Evolutionary conservation across 2,329 filamentous ascomycete species (phyloP), one percentile per base, ranked within the genome.

Genomic region (Epicoccum nigrum): DNA sequence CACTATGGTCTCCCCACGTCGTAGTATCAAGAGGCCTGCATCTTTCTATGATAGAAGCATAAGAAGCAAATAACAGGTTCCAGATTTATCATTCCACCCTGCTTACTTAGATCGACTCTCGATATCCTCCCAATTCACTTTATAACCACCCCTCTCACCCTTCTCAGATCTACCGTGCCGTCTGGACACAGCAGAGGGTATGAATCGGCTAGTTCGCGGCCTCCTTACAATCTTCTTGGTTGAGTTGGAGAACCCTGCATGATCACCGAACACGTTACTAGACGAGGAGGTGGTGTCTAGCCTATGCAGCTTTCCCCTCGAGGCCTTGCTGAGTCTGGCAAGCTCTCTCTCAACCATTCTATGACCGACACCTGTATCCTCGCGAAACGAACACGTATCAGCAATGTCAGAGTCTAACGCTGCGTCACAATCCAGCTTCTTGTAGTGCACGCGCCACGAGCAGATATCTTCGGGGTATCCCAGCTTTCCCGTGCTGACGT

Each of bases 401-500:
- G n/a, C n/a, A n/a, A n/a, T n/a, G n/a, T n/a, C n/a, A n/a, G n/a
- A n/a, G n/a, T n/a, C n/a, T n/a, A n/a, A n/a, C n/a, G n/a, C n/a
- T n/a, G n/a, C n/a, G n/a, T n/a, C 60, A n/a, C 59, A 31, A 19
- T 63, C 54, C 5, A 66, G 39, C 23, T 67, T 67, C 45, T 69
- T 69, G 47, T 69, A 69, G 2, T 52, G 51, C 15, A 69, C 61
- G 1, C 40, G 51, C 62, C 62, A 68, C 3, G 47, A 21, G 31
- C 59, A 60, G 2, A 56, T 33, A 6, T 40, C 40, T 8, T 38
- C 15, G 1, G 54, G 56, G 15, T 40, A 37, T 3, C 61, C 56
- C 11, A 55, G 45, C 8, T 54, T 50, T 13, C 55, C 11, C 4
- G 55, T 39, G 7, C 55, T 45, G 5, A 64, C 55, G 20, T 64